phyloP scores from a whole-genome alignment of 768 basidiomycete genomes.

The Tulasnella sp. region DNA sequence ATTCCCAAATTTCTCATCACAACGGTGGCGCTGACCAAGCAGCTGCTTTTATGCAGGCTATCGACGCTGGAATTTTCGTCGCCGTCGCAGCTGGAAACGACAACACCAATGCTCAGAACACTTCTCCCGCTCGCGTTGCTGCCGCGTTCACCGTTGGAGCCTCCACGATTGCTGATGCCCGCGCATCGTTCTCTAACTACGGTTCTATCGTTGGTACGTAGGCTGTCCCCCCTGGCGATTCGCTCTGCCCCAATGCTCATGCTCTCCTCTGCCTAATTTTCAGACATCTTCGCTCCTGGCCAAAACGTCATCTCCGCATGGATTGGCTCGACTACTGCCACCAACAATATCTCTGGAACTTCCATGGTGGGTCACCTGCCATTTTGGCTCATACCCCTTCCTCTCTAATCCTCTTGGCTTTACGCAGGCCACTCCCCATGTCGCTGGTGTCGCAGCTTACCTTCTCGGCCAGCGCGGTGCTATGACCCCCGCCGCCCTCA shows the following conservation, averaged over 20 bases:
- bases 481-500: conserved; percentile 11
- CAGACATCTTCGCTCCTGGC: conserved; percentile 17
- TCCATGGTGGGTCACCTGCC: background rate
- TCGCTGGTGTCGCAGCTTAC: conserved; percentile 15
- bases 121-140: conserved; percentile 22
- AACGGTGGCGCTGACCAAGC: background rate
- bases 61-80: conserved; percentile 20
- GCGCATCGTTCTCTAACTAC: conserved; percentile 69
- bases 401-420: background rate
- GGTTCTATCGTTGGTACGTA: conserved; percentile 18
- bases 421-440: background rate
- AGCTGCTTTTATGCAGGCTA: background rate
- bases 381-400: background rate
- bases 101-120: conserved; percentile 20
- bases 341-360: conserved; percentile 16
- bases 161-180: conserved; percentile 60
- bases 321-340: conserved; percentile 16
- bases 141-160: conserved; percentile 24
- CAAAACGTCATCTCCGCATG: conserved; percentile 13
- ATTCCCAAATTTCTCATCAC: background rate
- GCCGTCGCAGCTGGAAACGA: conserved; percentile 24
- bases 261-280: too few relatives aligned
- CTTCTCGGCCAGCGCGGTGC: conserved; percentile 4
- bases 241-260: background rate
- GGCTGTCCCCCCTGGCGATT: background rate